These are phyloP conservation scores for Brassica carinata DNA, from an alignment of 345 rosid genomes.

Conservation along the genomic window DNA sequence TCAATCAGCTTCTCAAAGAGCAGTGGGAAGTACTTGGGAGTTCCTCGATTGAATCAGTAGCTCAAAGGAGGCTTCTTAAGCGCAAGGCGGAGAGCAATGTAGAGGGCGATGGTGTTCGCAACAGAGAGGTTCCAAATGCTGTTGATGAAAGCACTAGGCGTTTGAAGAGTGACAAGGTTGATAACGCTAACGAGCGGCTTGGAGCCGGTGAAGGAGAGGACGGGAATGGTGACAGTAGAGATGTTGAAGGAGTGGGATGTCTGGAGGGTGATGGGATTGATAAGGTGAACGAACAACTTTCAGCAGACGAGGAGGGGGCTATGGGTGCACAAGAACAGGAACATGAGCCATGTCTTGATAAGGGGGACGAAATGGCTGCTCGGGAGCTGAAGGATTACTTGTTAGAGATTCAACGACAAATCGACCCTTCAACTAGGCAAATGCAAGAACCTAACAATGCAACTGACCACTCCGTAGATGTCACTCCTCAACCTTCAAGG, in stretches of 20 bases:
- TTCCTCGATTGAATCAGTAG: conserved; percentile 21
- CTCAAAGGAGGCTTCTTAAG: conserved; percentile 14
- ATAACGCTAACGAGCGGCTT: neutral
- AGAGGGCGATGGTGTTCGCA: neutral
- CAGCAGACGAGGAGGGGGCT: conserved; percentile 11
- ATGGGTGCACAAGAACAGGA: conserved; percentile 22
- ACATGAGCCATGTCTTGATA: conserved; percentile 22
- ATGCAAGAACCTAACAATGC: conserved; percentile 16
- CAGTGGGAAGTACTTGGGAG: conserved; percentile 31
- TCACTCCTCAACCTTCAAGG: conserved; percentile 29
- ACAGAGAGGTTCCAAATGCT: neutral
- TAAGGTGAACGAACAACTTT: neutral
- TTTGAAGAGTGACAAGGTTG: conserved; percentile 12
- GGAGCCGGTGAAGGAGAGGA: neutral
- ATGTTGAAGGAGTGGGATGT: conserved; percentile 15
- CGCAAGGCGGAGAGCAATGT: conserved; percentile 2
- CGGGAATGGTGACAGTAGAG: conserved; percentile 7
- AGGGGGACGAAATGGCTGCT: conserved; percentile 24
- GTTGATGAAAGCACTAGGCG: conserved; percentile 8
- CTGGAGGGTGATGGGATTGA: neutral
- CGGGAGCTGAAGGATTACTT: conserved; percentile 26
- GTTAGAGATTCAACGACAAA: conserved; percentile 24
- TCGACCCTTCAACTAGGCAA: conserved; percentile 20
- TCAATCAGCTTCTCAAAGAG: conserved; percentile 35
- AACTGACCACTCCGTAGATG: conserved; percentile 3